Evolutionary conservation across 495 filamentous ascomycete species (phyloP).

Genomic region (Massariosphaeria phaeospora): DNA sequence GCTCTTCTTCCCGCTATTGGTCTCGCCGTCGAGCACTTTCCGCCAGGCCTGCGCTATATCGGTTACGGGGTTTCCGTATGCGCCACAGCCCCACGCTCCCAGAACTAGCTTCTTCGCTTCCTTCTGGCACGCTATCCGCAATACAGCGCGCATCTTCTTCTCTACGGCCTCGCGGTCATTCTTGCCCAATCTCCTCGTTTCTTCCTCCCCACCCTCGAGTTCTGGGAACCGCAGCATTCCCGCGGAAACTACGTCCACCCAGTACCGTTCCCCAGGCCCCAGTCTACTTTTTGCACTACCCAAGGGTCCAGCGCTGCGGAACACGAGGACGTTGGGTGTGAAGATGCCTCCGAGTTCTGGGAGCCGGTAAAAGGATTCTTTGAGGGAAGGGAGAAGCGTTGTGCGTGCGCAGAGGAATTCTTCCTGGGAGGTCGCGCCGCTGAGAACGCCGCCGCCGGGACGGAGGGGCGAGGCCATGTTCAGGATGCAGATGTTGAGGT

Average conservation of each 20-base stretch:
- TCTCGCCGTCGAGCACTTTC: constrained; percentile 33
- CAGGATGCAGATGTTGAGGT: constrained; percentile 35
- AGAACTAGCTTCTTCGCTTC: constrained; percentile 37
- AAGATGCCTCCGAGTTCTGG: constrained; percentile 38
- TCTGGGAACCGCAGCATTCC: constrained; percentile 38
- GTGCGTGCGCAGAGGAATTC: constrained; percentile 42
- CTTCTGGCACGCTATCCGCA: constrained; percentile 33
- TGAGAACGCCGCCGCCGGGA: constrained; percentile 35
- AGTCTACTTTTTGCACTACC: constrained; percentile 29
- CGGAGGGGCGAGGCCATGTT: constrained; percentile 38
- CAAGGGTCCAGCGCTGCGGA: constrained; percentile 28
- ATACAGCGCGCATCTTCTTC: constrained; percentile 40
- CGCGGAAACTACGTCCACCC: constrained; percentile 40
- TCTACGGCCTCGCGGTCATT: constrained; percentile 30
- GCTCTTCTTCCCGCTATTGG: constrained; percentile 17
- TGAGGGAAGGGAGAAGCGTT: constrained; percentile 38
- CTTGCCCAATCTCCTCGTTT: constrained; percentile 6
- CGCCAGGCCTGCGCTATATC: constrained; percentile 39
- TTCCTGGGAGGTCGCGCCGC: constrained; percentile 39
- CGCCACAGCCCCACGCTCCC: constrained; percentile 43
- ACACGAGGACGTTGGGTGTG: constrained; percentile 38
- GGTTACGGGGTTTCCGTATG: constrained; percentile 40
- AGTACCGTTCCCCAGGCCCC: constrained; percentile 31
- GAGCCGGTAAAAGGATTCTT: constrained; percentile 38
- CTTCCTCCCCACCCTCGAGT: constrained; percentile 19